Percentiles rank a stretch among this genome's conserved stretches.
Conservation (phyloP, 805 yeast genomes). For the Ogataea saltuana region DNA sequence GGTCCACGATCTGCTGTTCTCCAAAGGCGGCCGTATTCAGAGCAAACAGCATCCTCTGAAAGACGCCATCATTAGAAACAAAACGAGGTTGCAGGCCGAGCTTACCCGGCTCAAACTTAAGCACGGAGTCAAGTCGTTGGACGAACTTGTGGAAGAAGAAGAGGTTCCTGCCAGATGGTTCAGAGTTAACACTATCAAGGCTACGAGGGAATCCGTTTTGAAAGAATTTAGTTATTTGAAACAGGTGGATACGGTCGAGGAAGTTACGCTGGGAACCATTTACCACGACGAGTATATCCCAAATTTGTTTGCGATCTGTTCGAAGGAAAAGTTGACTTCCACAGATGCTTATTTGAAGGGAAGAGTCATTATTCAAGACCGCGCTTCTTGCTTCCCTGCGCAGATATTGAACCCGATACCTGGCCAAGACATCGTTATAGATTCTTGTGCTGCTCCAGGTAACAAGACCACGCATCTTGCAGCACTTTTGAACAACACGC, state of each 20-base stretch:
- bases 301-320: constrained; percentile 78
- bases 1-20: constrained; percentile 78
- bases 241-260: constrained; percentile 46
- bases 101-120: constrained; percentile 74
- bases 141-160: constrained; percentile 54
- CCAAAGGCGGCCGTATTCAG: constrained; percentile 78
- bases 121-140: constrained; percentile 58
- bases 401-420: constrained; percentile 65
- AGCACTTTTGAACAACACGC: constrained; percentile 48
- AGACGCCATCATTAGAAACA: constrained; percentile 74
- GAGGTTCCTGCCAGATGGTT: constrained; percentile 82
- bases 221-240: constrained; percentile 45
- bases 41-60: constrained; percentile 87
- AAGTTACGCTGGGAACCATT: constrained; percentile 52
- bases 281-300: constrained; percentile 76
- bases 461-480: constrained; percentile 95
- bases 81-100: constrained; percentile 82
- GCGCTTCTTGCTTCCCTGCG: constrained; percentile 97
- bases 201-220: constrained; percentile 41
- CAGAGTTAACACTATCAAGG: constrained; percentile 65
- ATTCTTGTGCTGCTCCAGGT: constrained; percentile 98
- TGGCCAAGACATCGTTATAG: constrained; percentile 65
- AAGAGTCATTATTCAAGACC: constrained; percentile 84
- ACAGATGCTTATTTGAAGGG: constrained; percentile 75
- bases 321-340: constrained; percentile 66